A percentile compares a stretch with the other conserved stretches of the same genome.
phyloP scores from a whole-genome alignment of 495 filamentous ascomycete species.

The Choiromyces venosus region DNA sequence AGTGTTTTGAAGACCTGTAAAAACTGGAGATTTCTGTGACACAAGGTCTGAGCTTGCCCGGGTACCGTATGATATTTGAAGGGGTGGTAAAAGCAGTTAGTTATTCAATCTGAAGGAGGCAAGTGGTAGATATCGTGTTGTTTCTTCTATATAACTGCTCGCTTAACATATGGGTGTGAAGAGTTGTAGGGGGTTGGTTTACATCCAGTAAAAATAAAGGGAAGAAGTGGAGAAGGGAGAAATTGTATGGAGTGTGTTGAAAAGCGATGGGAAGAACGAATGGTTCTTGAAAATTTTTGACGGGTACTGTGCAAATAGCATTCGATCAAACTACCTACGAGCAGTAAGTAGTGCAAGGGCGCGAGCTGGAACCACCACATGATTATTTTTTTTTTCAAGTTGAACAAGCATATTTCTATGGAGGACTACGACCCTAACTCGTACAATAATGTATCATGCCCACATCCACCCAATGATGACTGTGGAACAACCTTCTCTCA shows the following conservation, averaged over 20 bases:
- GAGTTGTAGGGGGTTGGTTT: conserved; percentile 18
- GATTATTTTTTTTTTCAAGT: background rate
- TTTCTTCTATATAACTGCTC: conserved; percentile 8
- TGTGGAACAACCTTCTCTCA: background rate
- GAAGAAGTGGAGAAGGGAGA: background rate
- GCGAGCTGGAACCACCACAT: background rate
- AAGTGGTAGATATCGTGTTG: conserved; percentile 19
- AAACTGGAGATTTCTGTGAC: conserved; percentile 17
- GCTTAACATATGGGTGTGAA: conserved; percentile 23
- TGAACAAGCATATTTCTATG: background rate
- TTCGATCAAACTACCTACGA: too few relatives aligned
- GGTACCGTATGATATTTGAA: background rate
- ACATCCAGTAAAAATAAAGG: background rate
- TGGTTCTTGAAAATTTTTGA: background rate
- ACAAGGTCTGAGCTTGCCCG: conserved; percentile 5
- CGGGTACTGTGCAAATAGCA: background rate
- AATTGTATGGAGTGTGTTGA: background rate
- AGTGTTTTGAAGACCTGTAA: conserved; percentile 25
- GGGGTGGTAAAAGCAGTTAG: conserved; percentile 11
- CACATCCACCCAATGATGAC: background rate
- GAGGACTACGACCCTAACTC: background rate
- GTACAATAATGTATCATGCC: background rate
- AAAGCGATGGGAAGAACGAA: background rate
- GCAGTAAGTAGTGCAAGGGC: background rate
- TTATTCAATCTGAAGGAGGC: conserved; percentile 28